Percentiles rank a stretch among this genome's conserved stretches.
Conservation (phyloP, 2,329 filamentous ascomycete species). For the Sporothrix dimorphospora region DNA sequence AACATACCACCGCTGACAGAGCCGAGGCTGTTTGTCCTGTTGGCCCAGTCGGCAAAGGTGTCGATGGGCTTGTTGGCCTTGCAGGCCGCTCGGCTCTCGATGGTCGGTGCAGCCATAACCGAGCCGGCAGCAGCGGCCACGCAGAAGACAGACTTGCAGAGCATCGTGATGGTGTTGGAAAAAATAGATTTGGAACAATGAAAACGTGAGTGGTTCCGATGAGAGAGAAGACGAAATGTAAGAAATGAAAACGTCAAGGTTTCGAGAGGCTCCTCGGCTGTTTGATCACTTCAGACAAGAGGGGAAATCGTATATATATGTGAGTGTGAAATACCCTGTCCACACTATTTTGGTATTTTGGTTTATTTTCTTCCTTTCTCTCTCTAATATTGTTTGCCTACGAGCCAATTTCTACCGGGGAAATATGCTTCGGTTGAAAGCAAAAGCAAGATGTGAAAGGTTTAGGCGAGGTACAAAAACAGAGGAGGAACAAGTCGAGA, state of each 20-base stretch:
- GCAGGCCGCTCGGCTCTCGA: constrained; percentile 34
- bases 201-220: no score
- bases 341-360: neutral
- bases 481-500: no score
- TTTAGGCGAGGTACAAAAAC: constrained; percentile 6
- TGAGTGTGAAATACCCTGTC: neutral
- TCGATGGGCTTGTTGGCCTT: constrained; percentile 39
- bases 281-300: neutral
- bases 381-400: neutral
- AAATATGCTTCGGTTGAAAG: constrained; percentile 3
- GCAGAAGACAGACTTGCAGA: neutral
- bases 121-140: constrained; percentile 8
- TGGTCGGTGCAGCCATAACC: neutral
- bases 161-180: constrained; percentile 6
- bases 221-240: neutral
- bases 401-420: constrained; percentile 18
- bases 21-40: constrained; percentile 38
- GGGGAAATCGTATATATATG: constrained; percentile 8
- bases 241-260: neutral
- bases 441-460: neutral
- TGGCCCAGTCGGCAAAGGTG: constrained; percentile 38
- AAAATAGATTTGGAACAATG: no score
- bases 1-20: constrained; percentile 38
- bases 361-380: neutral
- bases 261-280: neutral